A percentile compares a stretch with the other conserved stretches of the same genome.
These are phyloP conservation scores for Beta macrorhiza DNA, from an alignment of 179 eudicot species.

Conservation along the genomic window DNA sequence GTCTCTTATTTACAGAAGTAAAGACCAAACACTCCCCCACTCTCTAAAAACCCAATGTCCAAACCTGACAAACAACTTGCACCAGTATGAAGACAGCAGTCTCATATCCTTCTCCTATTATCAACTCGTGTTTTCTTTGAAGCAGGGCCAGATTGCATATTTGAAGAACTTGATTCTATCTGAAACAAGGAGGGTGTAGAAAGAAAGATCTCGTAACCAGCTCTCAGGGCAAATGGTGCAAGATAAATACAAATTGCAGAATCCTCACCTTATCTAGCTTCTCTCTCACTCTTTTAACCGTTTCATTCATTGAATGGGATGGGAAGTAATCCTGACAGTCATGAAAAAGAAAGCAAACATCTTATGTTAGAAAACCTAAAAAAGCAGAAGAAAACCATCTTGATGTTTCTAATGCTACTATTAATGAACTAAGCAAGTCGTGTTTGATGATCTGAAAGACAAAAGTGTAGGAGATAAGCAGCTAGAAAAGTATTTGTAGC, in stretches of 20 bases:
- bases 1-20: neutral
- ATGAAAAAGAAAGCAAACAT: slow-evolving; percentile 1
- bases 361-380: neutral
- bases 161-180: slow-evolving; percentile 62
- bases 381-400: neutral
- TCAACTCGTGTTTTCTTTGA: slow-evolving; percentile 61
- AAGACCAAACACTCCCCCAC: too few relatives aligned
- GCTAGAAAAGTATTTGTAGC: too few relatives aligned
- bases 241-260: neutral
- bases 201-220: neutral
- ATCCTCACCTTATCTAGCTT: slow-evolving; percentile 64
- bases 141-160: slow-evolving; percentile 51
- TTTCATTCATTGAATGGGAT: slow-evolving; percentile 71
- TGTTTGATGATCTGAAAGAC: neutral
- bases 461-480: too few relatives aligned
- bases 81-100: slow-evolving; percentile 2
- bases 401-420: neutral
- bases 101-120: slow-evolving; percentile 72
- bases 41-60: too few relatives aligned
- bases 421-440: neutral
- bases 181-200: slow-evolving; percentile 18
- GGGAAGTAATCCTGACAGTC: slow-evolving; percentile 74
- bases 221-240: neutral
- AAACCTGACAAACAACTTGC: neutral
- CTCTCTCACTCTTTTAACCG: slow-evolving; percentile 67